Evolutionary conservation across 2,329 filamentous ascomycete species (phyloP), one percentile per base, ranked within the genome.

Genomic region (Aspergillus fischeri): DNA sequence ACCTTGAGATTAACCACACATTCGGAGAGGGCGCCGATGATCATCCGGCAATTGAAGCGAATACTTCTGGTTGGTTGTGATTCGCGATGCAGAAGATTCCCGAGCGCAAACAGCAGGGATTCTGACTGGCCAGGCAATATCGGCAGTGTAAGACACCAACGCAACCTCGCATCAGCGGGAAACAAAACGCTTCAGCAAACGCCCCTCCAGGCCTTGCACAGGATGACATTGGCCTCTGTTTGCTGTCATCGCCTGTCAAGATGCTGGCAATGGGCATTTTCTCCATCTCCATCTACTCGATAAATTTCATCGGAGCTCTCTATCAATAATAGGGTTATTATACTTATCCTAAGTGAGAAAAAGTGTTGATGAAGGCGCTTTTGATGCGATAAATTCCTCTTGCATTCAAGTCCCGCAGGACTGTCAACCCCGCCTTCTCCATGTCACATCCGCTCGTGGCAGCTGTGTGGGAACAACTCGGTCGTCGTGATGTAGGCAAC

Each of bases 391-490:
- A 49, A 21, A 52, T 27, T 32, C 48, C 17, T 25, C 24, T 56
- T 52, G 57, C 57, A 59, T 59, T 57, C 57, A 62, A 62, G 56
- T 60, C 50, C 32, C 56, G 50, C 49, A 41, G 54, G 50, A 35
- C 29, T 48, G 42, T 44, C 29, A 45, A 47, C 54, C 52, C 54
- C 52, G 45, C 47, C 35, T 62, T 42, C 64, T 58, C 58, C 54
- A 67, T 67, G 65, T 67, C 65, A 61, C 70, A 73, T 63, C 67
- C 58, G 57, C 65, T 67, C 47, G 67, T 73, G 61, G 70, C 70
- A 53, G 67, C 68, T 59, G 70, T 71, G 54, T 74, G 70, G 70
- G 65, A 70, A 60, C 66, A 69, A 54, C 65, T 74, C 52, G 69
- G 67, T 49, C 69, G 70, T 55, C 64, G 67, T 61, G 70, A 74